phyloP scores from a whole-genome alignment of 2,329 filamentous ascomycete species.

The Claviceps sp. region DNA sequence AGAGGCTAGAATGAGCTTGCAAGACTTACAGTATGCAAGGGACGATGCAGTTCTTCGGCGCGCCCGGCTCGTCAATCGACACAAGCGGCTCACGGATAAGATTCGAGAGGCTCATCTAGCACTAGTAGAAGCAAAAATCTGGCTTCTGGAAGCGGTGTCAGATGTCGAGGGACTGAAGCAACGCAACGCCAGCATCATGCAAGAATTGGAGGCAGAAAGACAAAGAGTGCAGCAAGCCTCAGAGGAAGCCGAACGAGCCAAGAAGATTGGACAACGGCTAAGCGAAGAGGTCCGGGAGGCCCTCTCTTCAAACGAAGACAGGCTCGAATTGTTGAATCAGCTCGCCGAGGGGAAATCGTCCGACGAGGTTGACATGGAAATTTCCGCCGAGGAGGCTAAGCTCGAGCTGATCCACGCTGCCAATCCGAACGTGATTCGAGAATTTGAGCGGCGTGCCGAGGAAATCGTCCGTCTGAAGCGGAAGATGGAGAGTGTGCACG shows the following conservation, averaged over 20 bases:
- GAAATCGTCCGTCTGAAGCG: conserved; percentile 54
- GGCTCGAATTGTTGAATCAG: conserved; percentile 26
- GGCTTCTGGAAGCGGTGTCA: conserved; percentile 67
- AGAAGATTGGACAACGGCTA: conserved; percentile 20
- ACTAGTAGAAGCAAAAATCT: conserved; percentile 56
- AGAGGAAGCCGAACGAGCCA: conserved; percentile 23
- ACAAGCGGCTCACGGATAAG: conserved; percentile 45
- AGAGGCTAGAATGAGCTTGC: conserved; percentile 25
- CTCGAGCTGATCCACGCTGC: conserved; percentile 70
- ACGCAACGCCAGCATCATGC: conserved; percentile 47
- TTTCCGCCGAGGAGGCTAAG: conserved; percentile 59
- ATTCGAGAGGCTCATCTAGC: conserved; percentile 50
- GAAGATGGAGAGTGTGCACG: conserved; percentile 40
- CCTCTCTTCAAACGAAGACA: conserved; percentile 24
- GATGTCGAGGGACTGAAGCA: conserved; percentile 58
- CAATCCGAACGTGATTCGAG: conserved; percentile 59
- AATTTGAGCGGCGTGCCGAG: conserved; percentile 60
- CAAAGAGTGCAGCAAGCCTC: conserved; percentile 21
- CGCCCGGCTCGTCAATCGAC: conserved; percentile 36
- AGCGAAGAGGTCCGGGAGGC: conserved; percentile 25
- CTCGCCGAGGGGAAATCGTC: conserved; percentile 36
- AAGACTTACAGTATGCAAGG: conserved; percentile 37
- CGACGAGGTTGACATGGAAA: conserved; percentile 57
- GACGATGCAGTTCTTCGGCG: conserved; percentile 44
- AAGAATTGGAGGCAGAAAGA: conserved; percentile 34